Base-by-base conservation (phyloP, 2,329 filamentous ascomycete genomes). In the Sarocladium brachiariae region DNA sequence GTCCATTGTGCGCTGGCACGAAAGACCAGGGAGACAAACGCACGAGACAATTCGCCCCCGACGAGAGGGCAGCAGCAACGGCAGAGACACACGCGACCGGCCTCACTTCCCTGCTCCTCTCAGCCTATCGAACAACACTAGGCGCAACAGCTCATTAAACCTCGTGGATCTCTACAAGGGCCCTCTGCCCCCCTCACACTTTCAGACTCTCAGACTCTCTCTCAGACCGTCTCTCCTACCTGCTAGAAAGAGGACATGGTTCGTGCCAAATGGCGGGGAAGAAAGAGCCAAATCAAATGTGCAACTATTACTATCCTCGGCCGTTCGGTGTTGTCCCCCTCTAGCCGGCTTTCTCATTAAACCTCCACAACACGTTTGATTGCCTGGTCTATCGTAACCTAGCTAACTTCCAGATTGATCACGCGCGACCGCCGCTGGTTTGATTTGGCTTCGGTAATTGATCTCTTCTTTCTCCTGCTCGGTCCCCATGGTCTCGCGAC, bases 251-350 rank as follows among this genome's bases (percentile, higher is more conserved):
- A 43, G 39, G 21, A 43, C 39, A n/a, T 43, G 39, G 39, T 23
- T 43, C 23, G 39, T 43, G 39, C 39, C 21, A 25, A 47, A 47
- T 47, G 43, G 43, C 43, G 43, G 43, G 43, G 43, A 47, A 47
- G 14, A 31, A 23, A 25, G 5, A n/a, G 3, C 25, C 9, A 14
- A 6, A 35, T 35, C 11, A n/a, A 35, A 7, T n/a, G 16, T n/a
- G 11, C 33, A 30, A 33, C 43, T 7, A 13, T 33, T 3, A 30
- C 25, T 23, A 5, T 19, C 8, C 39, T 27, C n/a, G n/a, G n/a
- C n/a, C n/a, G n/a, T n/a, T n/a, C n/a, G n/a, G n/a, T n/a, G n/a
- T n/a, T n/a, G n/a, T n/a, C n/a, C n/a, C 21, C 21, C 23, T 43
- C 39, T 11, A 25, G 27, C 13, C 43, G 43, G 43, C 43, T 47